phyloP scores from a whole-genome alignment of 1,284 basidiomycete genomes.

The Athelia sp. region DNA sequence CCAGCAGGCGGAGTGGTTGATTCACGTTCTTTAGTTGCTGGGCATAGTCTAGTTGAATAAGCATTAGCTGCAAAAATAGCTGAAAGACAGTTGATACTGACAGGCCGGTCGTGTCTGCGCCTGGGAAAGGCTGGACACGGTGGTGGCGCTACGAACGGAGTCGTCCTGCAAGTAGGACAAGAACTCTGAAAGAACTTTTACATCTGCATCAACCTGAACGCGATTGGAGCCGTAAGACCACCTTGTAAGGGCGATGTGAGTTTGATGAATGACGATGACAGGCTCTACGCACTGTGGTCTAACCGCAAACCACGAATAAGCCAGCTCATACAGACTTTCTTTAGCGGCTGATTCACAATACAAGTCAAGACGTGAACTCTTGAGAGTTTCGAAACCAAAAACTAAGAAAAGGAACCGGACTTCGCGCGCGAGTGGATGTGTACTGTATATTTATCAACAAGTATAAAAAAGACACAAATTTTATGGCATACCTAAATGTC shows the following conservation, averaged over 20 bases:
- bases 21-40: conserved; percentile 60
- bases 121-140: conserved; percentile 68
- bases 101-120: conserved; percentile 38
- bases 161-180: conserved; percentile 74
- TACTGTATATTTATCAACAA: conserved; percentile 42
- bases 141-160: conserved; percentile 55
- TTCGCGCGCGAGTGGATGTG: conserved; percentile 89
- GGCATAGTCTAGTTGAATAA: conserved; percentile 43
- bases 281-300: conserved; percentile 68
- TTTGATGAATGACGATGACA: background rate
- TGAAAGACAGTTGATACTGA: too few relatives aligned
- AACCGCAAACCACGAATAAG: conserved; percentile 91
- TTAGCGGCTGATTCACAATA: conserved; percentile 80
- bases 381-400: conserved; percentile 91
- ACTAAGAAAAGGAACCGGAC: conserved; percentile 84
- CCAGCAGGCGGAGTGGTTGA: conserved; percentile 72
- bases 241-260: conserved; percentile 32
- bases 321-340: conserved; percentile 73
- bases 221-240: conserved; percentile 95
- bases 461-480: background rate
- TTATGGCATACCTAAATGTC: conserved; percentile 57
- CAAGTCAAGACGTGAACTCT: conserved; percentile 83
- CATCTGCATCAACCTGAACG: conserved; percentile 85
- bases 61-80: too few relatives aligned
- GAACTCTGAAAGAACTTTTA: conserved; percentile 85